Base-by-base conservation (phyloP, 2,329 filamentous ascomycete species). In the Colletotrichum brevisporum region DNA sequence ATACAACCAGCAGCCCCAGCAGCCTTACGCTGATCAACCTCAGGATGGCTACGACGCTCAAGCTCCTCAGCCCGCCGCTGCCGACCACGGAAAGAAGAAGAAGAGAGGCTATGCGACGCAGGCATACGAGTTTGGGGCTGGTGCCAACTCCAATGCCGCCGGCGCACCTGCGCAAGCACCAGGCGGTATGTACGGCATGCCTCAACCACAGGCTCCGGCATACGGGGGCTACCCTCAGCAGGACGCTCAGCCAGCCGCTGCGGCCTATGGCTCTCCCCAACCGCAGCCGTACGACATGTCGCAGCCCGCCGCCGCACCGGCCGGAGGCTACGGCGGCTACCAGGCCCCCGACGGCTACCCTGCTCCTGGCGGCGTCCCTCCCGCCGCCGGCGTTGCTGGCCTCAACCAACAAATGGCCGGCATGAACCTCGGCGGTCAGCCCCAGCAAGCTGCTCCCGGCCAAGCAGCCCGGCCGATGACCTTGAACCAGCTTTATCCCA, bases 91-190 rank as follows among this genome's bases (percentile, higher is more conserved):
- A 71, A 91, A 88, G 80, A 94, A 94, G 85, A 98, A 97, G 89
- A 97, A 97, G 88, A 89, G 94, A 85, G 92, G 93, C 66, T 98
- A 98, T 84, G 96, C 96, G 63, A 94, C 94, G 66, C 93, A 97
- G 81, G 95, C 95, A 53, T 99, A 97, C 81, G 95, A 97, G 69
- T 96, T 98, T 75, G 94, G 93, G 58, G 88, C 89, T 58, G 96
- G 95, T 75, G 93, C 93, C 77, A 98, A 98, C 86, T 66, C 66
- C 55, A 66, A 61, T 47, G 90, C 92, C 63, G 80, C 77, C 65
- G 76, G 75, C 61, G 88, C 82, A 39, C 85, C 84, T 63, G 80
- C 73, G 76, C 81, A 76, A 72, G 75, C 74, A 69, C 75, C 69
- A 66, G 83, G 79, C 64, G 80, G 79, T 61, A 83, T 82, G 62